These are phyloP conservation scores for Tremella yokohamensis DNA, from an alignment of 768 basidiomycete genomes.

Conservation along the genomic window DNA sequence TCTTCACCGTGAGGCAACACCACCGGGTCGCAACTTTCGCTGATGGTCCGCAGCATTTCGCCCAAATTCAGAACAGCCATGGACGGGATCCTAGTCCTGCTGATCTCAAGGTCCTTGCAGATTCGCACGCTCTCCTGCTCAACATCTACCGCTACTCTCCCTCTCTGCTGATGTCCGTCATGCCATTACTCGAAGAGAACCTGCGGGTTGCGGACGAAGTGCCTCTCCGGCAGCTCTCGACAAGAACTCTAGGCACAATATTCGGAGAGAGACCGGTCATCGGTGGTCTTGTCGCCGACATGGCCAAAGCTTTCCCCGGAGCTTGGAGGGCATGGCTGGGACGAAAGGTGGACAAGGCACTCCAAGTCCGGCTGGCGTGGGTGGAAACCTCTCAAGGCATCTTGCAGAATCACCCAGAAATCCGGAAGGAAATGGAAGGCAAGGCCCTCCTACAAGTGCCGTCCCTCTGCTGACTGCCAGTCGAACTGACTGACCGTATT, in stretches of 20 bases:
- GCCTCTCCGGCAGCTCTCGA: constrained; percentile 71
- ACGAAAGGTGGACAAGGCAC: constrained; percentile 70
- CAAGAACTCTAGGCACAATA: constrained; percentile 83
- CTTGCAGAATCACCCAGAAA: constrained; percentile 64
- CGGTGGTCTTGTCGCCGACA: constrained; percentile 54
- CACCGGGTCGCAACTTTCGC: neutral
- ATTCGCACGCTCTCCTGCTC: constrained; percentile 82
- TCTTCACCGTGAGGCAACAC: constrained; percentile 58
- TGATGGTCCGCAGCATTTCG: constrained; percentile 63
- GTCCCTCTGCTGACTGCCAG: neutral
- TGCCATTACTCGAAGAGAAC: constrained; percentile 89
- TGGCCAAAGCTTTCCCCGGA: constrained; percentile 71
- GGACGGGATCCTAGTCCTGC: constrained; percentile 34
- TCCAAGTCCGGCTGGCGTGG: constrained; percentile 70
- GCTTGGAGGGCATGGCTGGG: constrained; percentile 83
- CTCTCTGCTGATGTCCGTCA: constrained; percentile 75
- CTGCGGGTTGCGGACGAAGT: constrained; percentile 67
- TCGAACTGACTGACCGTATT: constrained; percentile 62
- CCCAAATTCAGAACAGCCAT: constrained; percentile 65
- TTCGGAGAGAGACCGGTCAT: constrained; percentile 57
- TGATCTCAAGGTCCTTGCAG: constrained; percentile 48
- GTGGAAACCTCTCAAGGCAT: constrained; percentile 67
- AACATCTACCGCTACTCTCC: constrained; percentile 76
- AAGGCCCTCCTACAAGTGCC: constrained; percentile 25
- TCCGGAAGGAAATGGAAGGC: constrained; percentile 71